These are phyloP conservation scores for Myotisia sp. DNA, from an alignment of 2,329 filamentous ascomycete species.

Conservation along the genomic window DNA sequence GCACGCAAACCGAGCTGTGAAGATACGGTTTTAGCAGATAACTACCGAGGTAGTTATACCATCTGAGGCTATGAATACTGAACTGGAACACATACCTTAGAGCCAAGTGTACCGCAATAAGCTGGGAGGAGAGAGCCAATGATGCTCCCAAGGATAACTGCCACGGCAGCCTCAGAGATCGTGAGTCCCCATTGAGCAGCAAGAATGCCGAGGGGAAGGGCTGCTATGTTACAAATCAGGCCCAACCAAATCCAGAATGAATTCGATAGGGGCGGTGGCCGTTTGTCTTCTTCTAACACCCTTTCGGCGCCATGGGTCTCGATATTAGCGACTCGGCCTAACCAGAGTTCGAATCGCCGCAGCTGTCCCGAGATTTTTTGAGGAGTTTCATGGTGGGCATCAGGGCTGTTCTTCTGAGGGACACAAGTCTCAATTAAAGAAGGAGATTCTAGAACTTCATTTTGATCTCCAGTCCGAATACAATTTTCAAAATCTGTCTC, in stretches of 20 bases:
- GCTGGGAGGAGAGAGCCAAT: slow-evolving; percentile 29
- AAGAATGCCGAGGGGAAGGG: slow-evolving; percentile 29
- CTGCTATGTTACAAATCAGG: slow-evolving; percentile 30
- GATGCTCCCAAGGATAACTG: slow-evolving; percentile 28
- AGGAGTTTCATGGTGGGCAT: too few relatives aligned
- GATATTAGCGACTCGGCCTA: slow-evolving; percentile 34
- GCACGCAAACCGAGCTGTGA: slow-evolving; percentile 2
- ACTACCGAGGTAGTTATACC: background rate
- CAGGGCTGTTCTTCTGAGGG: too few relatives aligned
- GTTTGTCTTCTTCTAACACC: slow-evolving; percentile 32
- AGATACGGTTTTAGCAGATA: background rate
- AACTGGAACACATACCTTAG: background rate
- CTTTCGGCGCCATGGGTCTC: slow-evolving; percentile 37
- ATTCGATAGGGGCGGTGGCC: slow-evolving; percentile 28
- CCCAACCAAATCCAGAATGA: slow-evolving; percentile 35
- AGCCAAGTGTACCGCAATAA: slow-evolving; percentile 19
- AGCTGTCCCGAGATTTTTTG: slow-evolving; percentile 10
- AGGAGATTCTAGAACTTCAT: too few relatives aligned
- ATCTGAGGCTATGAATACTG: background rate
- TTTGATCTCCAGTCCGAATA: too few relatives aligned
- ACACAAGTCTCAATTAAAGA: too few relatives aligned
- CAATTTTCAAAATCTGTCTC: too few relatives aligned
- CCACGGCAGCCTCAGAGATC: slow-evolving; percentile 30
- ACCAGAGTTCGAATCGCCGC: slow-evolving; percentile 22
- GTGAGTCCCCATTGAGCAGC: slow-evolving; percentile 37